A percentile compares a stretch with the other conserved stretches of the same genome.
Evolutionary conservation across 805 yeast species (phyloP).

Genomic region (Komagataella populi): DNA sequence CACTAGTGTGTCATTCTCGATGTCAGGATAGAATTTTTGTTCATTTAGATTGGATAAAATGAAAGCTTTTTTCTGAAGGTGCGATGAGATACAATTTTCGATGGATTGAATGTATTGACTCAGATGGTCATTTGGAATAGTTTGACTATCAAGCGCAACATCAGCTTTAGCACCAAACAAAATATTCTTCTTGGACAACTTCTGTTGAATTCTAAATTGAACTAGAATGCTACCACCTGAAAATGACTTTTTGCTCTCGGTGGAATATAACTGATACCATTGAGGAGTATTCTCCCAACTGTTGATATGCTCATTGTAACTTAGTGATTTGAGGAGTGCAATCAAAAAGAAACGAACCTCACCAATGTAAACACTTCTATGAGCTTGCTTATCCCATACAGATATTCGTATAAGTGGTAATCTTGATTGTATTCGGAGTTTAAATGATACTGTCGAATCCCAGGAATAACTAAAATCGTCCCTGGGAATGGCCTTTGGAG

Average conservation of each 20-base stretch:
- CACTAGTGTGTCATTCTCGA: background rate
- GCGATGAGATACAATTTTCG: background rate
- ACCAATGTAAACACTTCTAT: constrained; percentile 13
- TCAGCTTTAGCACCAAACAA: background rate
- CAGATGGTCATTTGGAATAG: background rate
- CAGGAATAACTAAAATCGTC: background rate
- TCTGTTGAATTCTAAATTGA: background rate
- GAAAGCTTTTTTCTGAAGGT: background rate
- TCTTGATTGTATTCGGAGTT: background rate
- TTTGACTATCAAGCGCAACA: background rate
- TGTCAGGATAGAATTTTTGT: constrained; percentile 8
- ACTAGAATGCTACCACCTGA: constrained; percentile 12
- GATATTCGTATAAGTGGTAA: background rate
- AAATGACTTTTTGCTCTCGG: constrained; percentile 11
- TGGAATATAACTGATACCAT: constrained; percentile 13
- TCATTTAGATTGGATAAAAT: constrained; percentile 5
- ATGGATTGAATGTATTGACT: background rate
- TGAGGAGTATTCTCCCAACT: constrained; percentile 7
- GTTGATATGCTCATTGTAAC: background rate
- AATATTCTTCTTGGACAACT: constrained; percentile 2
- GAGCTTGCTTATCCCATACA: constrained; percentile 10
- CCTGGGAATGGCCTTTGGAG: background rate
- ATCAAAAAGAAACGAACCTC: constrained; percentile 13
- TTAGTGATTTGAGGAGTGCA: constrained; percentile 9
- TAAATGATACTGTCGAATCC: background rate